Evolutionary conservation across 208 protist genomes (phyloP).

Genomic region (Angomonas deanei): DNA sequence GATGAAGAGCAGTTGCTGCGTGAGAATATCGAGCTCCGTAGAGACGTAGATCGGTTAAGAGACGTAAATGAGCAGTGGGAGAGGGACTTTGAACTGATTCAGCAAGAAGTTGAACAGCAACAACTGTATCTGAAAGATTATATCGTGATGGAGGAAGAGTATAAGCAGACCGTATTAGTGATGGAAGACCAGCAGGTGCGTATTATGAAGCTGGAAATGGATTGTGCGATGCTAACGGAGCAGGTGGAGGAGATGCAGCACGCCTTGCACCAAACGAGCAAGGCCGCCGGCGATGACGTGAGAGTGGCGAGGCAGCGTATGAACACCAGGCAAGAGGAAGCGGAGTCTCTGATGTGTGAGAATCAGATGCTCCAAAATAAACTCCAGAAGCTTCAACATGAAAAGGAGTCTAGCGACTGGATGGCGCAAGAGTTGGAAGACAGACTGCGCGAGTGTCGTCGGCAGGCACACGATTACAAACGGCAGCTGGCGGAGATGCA

Average conservation of each 20-base stretch:
- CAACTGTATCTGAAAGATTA: background rate
- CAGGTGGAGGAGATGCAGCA: slow-evolving; percentile 7
- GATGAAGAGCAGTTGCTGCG: background rate
- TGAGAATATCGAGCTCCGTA: slow-evolving; percentile 9
- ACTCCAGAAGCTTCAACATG: too few relatives aligned
- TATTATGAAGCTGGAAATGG: slow-evolving; percentile 1
- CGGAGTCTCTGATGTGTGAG: background rate
- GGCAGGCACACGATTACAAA: too few relatives aligned
- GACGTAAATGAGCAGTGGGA: background rate
- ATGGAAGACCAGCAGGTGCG: background rate
- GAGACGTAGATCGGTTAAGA: slow-evolving; percentile 2
- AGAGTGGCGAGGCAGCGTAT: background rate
- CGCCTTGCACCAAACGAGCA: background rate
- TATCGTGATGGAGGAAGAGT: background rate
- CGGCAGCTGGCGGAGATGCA: too few relatives aligned
- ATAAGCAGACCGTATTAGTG: background rate
- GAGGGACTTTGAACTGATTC: slow-evolving; percentile 2
- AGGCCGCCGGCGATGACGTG: background rate
- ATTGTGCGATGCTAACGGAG: slow-evolving; percentile 2
- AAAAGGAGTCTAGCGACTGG: too few relatives aligned
- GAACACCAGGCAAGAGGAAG: background rate
- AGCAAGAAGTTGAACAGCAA: slow-evolving; percentile 2
- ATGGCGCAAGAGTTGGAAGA: too few relatives aligned
- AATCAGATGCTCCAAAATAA: background rate
- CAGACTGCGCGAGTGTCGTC: too few relatives aligned